Conservation (phyloP, 176 grass and related monocot species). For the Leersia perrieri region DNA sequence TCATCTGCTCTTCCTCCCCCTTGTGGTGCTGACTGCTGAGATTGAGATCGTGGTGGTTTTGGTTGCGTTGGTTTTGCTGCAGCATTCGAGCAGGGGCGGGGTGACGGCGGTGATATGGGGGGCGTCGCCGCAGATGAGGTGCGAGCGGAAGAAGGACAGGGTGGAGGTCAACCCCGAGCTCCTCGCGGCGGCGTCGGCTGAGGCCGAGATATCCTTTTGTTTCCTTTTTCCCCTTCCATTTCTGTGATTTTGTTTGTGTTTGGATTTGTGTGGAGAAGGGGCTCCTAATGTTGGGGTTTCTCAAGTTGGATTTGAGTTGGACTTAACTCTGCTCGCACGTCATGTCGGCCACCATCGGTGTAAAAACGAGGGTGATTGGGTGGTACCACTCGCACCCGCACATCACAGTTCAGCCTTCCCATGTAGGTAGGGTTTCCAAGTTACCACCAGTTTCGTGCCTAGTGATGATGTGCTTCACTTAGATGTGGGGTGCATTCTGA, state of each 20-base stretch:
- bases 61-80: conserved; percentile 29
- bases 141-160: conserved; percentile 89
- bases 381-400: conserved; percentile 99
- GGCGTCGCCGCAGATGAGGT: conserved; percentile 98
- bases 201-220: conserved; percentile 92
- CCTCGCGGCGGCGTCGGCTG: conserved; percentile 71
- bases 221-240: not conserved
- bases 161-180: conserved; percentile 99
- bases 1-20: not conserved
- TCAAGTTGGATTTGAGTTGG: conserved; percentile 24
- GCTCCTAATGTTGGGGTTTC: conserved; percentile 11
- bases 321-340: conserved; percentile 61
- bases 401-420: conserved; percentile 92
- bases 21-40: too few species aligned
- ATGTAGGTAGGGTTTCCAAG: conserved; percentile 56
- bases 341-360: conserved; percentile 71
- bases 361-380: conserved; percentile 88
- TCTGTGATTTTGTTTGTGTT: conserved; percentile 11
- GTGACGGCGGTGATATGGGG: conserved; percentile 82
- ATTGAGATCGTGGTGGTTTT: conserved; percentile 20
- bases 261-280: conserved; percentile 16
- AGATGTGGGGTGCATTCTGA: not conserved
- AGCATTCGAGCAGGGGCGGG: conserved; percentile 47
- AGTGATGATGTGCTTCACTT: not conserved
- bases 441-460: not conserved